phyloP scores from a whole-genome alignment of 73 alveolate genomes.

The Durusdinium trenchii region DNA sequence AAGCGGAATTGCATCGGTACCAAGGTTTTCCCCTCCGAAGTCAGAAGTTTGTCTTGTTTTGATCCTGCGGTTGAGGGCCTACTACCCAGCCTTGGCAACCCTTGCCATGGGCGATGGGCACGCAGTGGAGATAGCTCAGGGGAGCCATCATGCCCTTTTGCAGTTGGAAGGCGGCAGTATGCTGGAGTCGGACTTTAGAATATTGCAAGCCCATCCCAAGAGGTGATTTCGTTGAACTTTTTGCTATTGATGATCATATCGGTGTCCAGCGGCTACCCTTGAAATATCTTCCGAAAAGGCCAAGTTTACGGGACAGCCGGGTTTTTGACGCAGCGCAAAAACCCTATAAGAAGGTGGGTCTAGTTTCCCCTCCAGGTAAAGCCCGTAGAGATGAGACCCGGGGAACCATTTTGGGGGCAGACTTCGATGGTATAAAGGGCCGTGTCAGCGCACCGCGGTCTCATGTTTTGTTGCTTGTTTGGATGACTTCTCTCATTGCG shows the following conservation, averaged over 20 bases:
- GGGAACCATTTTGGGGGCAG: background rate
- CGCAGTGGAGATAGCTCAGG: constrained; percentile 10
- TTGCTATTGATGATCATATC: constrained; percentile 16
- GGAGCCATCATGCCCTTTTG: background rate
- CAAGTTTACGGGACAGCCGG: background rate
- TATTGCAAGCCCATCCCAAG: constrained; percentile 25
- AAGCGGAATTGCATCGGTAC: background rate
- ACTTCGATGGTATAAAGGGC: background rate
- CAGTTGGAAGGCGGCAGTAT: background rate
- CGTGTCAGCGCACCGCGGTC: background rate
- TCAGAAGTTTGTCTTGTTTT: background rate
- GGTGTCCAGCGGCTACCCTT: background rate
- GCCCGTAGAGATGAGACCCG: background rate
- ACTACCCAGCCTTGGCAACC: background rate
- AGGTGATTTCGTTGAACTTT: background rate
- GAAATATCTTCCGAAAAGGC: too few relatives aligned
- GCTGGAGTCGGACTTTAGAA: background rate
- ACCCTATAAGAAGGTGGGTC: background rate
- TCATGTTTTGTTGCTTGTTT: background rate
- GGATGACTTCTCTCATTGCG: background rate
- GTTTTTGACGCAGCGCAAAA: background rate
- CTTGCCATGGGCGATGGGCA: constrained; percentile 11
- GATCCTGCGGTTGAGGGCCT: background rate
- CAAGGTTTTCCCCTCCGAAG: background rate
- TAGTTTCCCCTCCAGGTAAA: background rate